Conservation (phyloP, 2,329 filamentous ascomycete genomes). For the Cordyceps javanica region DNA sequence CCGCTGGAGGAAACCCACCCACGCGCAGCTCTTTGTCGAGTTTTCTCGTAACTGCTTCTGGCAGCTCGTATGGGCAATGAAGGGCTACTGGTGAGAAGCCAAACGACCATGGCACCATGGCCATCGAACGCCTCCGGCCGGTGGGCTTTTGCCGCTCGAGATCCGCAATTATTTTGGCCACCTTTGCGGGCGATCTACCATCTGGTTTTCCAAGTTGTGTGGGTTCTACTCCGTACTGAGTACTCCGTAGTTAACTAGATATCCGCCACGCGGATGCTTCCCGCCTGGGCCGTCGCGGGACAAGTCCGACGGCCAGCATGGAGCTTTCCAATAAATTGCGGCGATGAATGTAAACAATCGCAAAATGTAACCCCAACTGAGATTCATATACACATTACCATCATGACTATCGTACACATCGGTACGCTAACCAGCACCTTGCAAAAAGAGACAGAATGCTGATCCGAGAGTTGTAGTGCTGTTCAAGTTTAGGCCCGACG, state of each 20-base stretch:
- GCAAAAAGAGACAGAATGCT: background rate
- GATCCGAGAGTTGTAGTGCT: slow-evolving; percentile 32
- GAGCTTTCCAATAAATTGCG: background rate
- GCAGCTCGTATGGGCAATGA: background rate
- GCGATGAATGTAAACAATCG: background rate
- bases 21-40: background rate
- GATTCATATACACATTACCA: background rate
- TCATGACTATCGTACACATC: slow-evolving; percentile 31
- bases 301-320: background rate
- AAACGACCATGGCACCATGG: background rate
- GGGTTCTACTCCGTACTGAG: background rate
- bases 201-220: too few species aligned
- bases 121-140: background rate
- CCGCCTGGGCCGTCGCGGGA: background rate
- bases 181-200: background rate
- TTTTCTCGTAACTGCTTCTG: background rate
- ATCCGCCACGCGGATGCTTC: background rate
- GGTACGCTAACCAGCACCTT: slow-evolving; percentile 18
- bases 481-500: slow-evolving; percentile 41
- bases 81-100: background rate
- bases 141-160: background rate
- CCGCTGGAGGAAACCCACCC: background rate
- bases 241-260: background rate
- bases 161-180: background rate
- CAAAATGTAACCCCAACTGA: background rate